Evolutionary conservation across 768 basidiomycete genomes (phyloP).

Genomic region (Mycena indigotica): DNA sequence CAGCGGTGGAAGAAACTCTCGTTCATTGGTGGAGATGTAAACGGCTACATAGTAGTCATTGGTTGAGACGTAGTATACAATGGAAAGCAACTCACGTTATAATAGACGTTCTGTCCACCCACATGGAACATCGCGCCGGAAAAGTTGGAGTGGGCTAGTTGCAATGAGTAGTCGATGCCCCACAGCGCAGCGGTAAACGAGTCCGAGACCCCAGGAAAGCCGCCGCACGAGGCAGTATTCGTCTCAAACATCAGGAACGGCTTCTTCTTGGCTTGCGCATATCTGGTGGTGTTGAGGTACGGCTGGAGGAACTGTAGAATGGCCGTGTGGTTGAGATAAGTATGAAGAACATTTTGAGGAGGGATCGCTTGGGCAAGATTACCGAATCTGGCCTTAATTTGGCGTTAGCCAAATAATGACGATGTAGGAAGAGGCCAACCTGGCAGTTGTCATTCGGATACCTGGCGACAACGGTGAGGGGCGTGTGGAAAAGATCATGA

Average conservation of each 20-base stretch:
- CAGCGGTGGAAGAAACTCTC: conserved; percentile 45
- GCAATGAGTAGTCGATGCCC: conserved; percentile 51
- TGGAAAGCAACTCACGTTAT: no score
- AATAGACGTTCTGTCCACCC: conserved; percentile 50
- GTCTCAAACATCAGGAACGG: no score
- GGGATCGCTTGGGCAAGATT: no score
- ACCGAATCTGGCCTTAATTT: no score
- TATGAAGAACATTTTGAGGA: conserved; percentile 43
- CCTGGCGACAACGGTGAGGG: no score
- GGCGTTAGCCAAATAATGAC: conserved; percentile 23
- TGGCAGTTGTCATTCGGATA: conserved; percentile 39
- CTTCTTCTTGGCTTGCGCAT: conserved; percentile 35
- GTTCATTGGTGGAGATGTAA: conserved; percentile 50
- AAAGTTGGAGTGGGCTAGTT: conserved; percentile 45
- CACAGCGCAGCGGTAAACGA: conserved; percentile 54
- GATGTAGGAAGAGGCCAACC: conserved; percentile 27
- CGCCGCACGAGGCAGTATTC: no score
- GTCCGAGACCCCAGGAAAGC: conserved; percentile 54
- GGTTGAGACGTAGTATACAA: no score
- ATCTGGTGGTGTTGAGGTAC: conserved; percentile 38
- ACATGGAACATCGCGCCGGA: no score
- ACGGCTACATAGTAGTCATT: no score
- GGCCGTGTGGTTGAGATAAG: conserved; percentile 47
- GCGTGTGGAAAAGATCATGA: no score
- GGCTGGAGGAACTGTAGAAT: conserved; percentile 35